Evolutionary conservation across 345 rosid genomes (phyloP), one percentile per base, ranked within the genome.

Genomic region (Aquilaria malaccensis): DNA sequence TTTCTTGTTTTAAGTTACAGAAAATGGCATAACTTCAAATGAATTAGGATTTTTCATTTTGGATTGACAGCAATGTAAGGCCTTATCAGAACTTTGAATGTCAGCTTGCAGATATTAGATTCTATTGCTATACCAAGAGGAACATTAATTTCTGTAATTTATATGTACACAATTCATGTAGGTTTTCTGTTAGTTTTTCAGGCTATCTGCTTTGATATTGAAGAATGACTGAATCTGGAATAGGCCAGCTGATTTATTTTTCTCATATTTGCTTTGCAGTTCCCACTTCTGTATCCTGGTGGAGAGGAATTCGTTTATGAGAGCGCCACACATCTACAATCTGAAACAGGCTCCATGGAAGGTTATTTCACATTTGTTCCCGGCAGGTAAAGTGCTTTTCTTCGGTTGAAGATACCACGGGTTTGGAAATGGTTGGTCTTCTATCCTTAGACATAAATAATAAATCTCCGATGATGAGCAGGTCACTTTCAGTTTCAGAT

Each of bases 331-430:
- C 30, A 51, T 15, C 76, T 81, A 30, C 64, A 70, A 10, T 48
- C 78, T 64, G 13, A 77, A 50, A 29, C 75, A 9, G 94, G 93
- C 45, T 85, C 88, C 5, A 29, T 87, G 68, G 84, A 84, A 69
- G 97, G 97, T 13, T 77, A 83, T 71, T 93, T 87, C 76, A 82
- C 89, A 48, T 93, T 93, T 83, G 83, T 89, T 13, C 97, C 97
- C 51, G 87, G 91, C 77, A 93, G 97, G 91, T 89, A 84, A 11
- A 58, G 22, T 11, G 14, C 51, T 12, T 37, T 2, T 59, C 15
- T 46, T 41, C 22, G 30, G 55, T 61, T 54, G 45, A 15, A 58
- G 41, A 13, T 58, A 9, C 5, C 7, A 37, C 7, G 43, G 7
- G 7, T 68, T 12, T 3, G 30, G 56, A 62, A 52, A 29, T 4